A percentile compares a stretch with the other conserved stretches of the same genome.
Evolutionary conservation across 2,329 filamentous ascomycete species (phyloP).

Genomic region (Aspergillus ochraceoroseus): DNA sequence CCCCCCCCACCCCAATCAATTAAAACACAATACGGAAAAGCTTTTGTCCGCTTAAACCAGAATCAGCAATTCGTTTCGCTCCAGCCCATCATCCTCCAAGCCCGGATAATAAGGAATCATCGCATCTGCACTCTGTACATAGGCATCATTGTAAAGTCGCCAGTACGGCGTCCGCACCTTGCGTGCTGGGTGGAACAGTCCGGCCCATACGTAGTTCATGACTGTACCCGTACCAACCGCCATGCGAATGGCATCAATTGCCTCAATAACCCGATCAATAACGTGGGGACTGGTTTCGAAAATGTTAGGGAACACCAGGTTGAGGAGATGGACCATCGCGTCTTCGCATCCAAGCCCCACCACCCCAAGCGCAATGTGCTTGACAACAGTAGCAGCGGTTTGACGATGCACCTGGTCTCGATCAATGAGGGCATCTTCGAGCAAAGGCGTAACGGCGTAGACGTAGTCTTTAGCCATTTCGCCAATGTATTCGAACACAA

Average conservation of each 20-base stretch:
- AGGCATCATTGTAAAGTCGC: constrained; percentile 94
- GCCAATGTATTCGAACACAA: constrained; percentile 98
- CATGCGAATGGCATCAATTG: constrained; percentile 91
- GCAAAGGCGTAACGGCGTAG: constrained; percentile 90
- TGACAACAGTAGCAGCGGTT: constrained; percentile 92
- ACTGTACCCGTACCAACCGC: constrained; percentile 87
- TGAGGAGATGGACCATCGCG: constrained; percentile 95
- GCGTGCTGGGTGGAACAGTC: constrained; percentile 90
- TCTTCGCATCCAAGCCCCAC: constrained; percentile 96
- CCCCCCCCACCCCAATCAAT: too few species aligned
- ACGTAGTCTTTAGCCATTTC: constrained; percentile 99
- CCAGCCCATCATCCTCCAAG: constrained; percentile 72
- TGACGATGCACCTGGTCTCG: constrained; percentile 97
- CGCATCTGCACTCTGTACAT: constrained; percentile 85
- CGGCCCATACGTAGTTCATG: constrained; percentile 98
- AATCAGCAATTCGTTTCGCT: constrained; percentile 76
- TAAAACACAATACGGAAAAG: too few species aligned
- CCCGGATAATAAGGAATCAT: constrained; percentile 97
- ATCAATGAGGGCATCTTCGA: constrained; percentile 96
- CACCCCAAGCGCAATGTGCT: constrained; percentile 96
- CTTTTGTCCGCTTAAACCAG: constrained; percentile 56
- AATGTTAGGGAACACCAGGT: constrained; percentile 91
- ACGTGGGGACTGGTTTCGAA: constrained; percentile 98
- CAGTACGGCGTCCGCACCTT: constrained; percentile 95
- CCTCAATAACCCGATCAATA: constrained; percentile 95